A percentile compares a stretch with the other conserved stretches of the same genome.
phyloP scores from a whole-genome alignment of 441 rosid genomes.

The Euphorbia schlechtendalii region DNA sequence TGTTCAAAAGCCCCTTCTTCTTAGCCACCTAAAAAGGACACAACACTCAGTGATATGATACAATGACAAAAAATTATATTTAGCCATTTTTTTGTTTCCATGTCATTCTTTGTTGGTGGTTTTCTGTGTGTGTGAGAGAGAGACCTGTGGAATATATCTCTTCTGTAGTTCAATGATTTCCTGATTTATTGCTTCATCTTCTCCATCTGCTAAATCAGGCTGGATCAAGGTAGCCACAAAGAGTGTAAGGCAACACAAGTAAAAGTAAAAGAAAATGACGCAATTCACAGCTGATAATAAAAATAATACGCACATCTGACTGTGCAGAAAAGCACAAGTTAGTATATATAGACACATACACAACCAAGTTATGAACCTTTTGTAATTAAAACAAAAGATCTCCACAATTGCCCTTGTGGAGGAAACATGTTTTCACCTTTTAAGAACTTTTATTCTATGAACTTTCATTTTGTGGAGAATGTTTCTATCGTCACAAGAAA shows the following conservation, averaged over 20 bases:
- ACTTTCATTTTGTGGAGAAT: not conserved
- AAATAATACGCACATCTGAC: not conserved
- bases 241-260: not conserved
- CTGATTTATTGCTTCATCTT: constrained; percentile 39
- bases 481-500: not conserved
- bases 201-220: constrained; percentile 65
- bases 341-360: no score
- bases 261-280: not conserved
- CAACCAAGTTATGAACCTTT: not conserved
- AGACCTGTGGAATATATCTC: constrained; percentile 39
- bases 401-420: not conserved
- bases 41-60: not conserved
- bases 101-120: not conserved
- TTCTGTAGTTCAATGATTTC: constrained; percentile 39
- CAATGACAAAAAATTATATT: no score
- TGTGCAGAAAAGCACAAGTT: not conserved
- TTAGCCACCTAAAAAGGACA: constrained; percentile 30
- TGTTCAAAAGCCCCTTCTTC: constrained; percentile 33
- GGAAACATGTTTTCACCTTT: not conserved
- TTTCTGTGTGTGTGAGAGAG: not conserved
- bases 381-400: not conserved
- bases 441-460: not conserved
- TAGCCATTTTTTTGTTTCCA: no score
- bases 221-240: constrained; percentile 23
- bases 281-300: not conserved